phyloP scores from a whole-genome alignment of 345 rosid genomes.

The Dipteronia sinensis region DNA sequence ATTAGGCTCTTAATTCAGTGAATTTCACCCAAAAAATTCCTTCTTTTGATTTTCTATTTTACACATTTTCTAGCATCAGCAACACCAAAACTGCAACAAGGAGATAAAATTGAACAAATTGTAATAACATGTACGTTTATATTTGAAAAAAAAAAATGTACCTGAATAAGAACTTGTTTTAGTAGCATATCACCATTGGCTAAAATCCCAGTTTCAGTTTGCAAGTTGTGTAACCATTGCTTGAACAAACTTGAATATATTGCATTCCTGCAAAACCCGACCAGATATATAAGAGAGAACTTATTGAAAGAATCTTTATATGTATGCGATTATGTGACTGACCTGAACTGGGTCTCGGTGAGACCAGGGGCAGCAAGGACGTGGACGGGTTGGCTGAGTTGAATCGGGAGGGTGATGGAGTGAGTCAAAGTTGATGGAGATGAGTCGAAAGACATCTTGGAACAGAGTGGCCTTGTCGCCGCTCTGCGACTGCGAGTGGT shows the following conservation, averaged over 20 bases:
- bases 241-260: conserved; percentile 74
- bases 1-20: too few relatives aligned
- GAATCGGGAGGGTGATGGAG: conserved; percentile 50
- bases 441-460: conserved; percentile 45
- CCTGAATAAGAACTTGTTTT: conserved; percentile 79
- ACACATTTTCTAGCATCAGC: background rate
- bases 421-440: conserved; percentile 35
- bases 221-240: conserved; percentile 83
- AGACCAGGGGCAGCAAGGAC: conserved; percentile 64
- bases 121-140: background rate
- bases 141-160: conserved; percentile 2
- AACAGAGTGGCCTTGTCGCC: conserved; percentile 2
- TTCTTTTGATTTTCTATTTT: background rate
- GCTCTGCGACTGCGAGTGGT: conserved; percentile 17
- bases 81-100: background rate
- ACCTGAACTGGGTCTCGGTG: conserved; percentile 71
- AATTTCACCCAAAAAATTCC: too few relatives aligned
- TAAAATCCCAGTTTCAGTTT: conserved; percentile 72
- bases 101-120: conserved; percentile 1
- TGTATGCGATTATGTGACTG: conserved; percentile 7
- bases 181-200: conserved; percentile 55
- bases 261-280: conserved; percentile 49
- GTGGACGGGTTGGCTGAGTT: conserved; percentile 59
- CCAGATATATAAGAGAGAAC: background rate
- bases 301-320: background rate